Evolutionary conservation across 2,329 filamentous ascomycete genomes (phyloP), one percentile per base, ranked within the genome.

Genomic region (Cladorrhinum sp.): DNA sequence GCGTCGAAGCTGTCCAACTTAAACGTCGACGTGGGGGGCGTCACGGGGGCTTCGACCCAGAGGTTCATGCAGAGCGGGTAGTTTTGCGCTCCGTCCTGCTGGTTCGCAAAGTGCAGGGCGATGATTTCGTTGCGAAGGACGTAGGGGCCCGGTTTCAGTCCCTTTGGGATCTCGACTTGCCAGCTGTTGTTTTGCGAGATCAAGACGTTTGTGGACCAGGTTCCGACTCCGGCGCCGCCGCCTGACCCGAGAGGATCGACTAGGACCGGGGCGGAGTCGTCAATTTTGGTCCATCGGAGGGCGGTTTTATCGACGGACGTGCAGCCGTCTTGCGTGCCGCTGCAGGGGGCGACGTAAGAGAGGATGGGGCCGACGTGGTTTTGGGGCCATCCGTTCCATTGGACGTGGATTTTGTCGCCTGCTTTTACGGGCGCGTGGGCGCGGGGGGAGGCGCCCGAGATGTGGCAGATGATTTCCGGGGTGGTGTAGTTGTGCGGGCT

Each of bases 321-420:
- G 56, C 77, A 80, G 23, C 76, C 72, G 22, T 76, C 74, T 65
- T 72, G 60, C 2, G 62, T 64, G 0, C 53, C 53, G 8, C 58
- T 56, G 57, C 74, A 76, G n/a, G 70, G 71, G 9, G 76, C 76
- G 0, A 78, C 65, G 62, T 78, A 77, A 13, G 74, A 73, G 58
- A 77, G 66, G 13, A 75, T 70, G 1, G 78, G 79, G 0, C 79
- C 78, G 41, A 75, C 69, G 56, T 80, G 78, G 55, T 77, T 80
- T 3, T 79, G 74, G 6, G 85, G 86, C 85, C 85, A 88, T 27
- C 75, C 75, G 57, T 79, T 85, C 86, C 85, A 88, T 66, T 86
- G 80, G 36, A 89, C 74, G 65, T 82, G 76, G 61, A 88, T 71
- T 8, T 72, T 77, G 60, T 78, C 77, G 62, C 86, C 87, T 10